These are phyloP conservation scores for Leishmania braziliensis DNA, from an alignment of 208 protist species.

Conservation along the genomic window DNA sequence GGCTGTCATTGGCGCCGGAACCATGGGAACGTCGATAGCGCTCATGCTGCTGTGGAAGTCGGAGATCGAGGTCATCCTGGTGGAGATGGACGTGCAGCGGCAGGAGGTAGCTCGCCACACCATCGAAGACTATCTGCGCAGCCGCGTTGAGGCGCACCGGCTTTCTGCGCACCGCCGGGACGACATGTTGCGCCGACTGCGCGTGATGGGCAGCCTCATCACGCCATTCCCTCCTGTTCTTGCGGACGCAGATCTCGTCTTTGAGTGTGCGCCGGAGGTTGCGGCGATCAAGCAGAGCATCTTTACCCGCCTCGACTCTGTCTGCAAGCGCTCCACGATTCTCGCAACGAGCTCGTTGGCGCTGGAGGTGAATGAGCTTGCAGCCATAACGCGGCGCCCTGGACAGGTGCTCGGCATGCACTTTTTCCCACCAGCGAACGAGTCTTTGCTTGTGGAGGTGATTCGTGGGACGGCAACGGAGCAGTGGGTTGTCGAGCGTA, in stretches of 20 bases:
- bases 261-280: conserved; percentile 80
- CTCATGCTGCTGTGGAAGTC: conserved; percentile 59
- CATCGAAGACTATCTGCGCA: conserved; percentile 38
- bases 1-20: conserved; percentile 82
- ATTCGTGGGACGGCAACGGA: conserved; percentile 42
- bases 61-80: conserved; percentile 67
- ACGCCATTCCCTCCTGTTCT: conserved; percentile 40
- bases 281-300: conserved; percentile 70
- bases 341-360: conserved; percentile 71
- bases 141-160: conserved; percentile 35
- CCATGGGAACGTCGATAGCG: conserved; percentile 78
- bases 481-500: conserved; percentile 45
- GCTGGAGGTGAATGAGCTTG: conserved; percentile 69
- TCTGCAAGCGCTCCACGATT: conserved; percentile 74
- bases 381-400: conserved; percentile 47
- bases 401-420: conserved; percentile 77
- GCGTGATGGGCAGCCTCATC: conserved; percentile 32
- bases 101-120: conserved; percentile 20
- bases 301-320: conserved; percentile 64
- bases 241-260: conserved; percentile 57
- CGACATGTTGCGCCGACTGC: conserved; percentile 37
- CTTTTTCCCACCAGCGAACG: conserved; percentile 87
- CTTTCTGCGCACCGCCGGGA: conserved; percentile 32
- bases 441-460: conserved; percentile 86
- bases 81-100: conserved; percentile 63